These are phyloP conservation scores for Linum usitatissimum DNA, from an alignment of 345 rosid genomes.

Conservation along the genomic window DNA sequence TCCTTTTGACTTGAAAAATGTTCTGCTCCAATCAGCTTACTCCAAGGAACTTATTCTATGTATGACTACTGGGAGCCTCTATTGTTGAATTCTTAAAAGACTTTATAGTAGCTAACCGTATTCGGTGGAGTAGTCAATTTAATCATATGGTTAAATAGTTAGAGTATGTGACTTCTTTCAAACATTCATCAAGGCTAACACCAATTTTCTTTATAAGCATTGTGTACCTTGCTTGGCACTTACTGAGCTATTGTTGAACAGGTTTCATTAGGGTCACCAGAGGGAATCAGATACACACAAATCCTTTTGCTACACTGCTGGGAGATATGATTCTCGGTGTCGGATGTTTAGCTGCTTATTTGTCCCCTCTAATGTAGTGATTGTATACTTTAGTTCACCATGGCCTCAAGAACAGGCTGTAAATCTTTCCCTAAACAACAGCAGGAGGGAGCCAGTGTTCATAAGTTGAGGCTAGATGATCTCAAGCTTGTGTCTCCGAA, in stretches of 20 bases:
- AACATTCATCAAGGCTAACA: not conserved
- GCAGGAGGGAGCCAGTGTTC: slow-evolving; percentile 20
- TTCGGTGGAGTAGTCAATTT: not conserved
- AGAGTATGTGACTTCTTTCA: not conserved
- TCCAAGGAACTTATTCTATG: not conserved
- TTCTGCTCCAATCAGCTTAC: not conserved
- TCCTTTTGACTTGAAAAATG: not conserved
- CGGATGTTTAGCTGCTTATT: slow-evolving; percentile 15
- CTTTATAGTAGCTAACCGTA: not conserved
- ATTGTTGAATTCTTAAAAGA: not conserved
- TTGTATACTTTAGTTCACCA: slow-evolving; percentile 16
- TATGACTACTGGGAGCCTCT: not conserved
- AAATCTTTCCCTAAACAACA: slow-evolving; percentile 35
- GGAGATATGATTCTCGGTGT: slow-evolving; percentile 15
- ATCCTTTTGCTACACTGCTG: slow-evolving; percentile 7
- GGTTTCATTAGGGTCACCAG: not conserved
- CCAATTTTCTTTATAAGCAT: not conserved
- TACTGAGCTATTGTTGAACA: not conserved
- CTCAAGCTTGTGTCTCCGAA: slow-evolving; percentile 26
- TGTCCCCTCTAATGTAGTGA: slow-evolving; percentile 23
- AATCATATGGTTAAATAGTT: not conserved
- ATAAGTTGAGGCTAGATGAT: slow-evolving; percentile 30
- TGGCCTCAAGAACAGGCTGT: slow-evolving; percentile 41
- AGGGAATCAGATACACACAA: slow-evolving; percentile 7
- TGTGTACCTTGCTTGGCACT: not conserved